Evolutionary conservation across 2,329 filamentous ascomycete genomes (phyloP), one percentile per base, ranked within the genome.

Genomic region (Verticillium albo-atrum): DNA sequence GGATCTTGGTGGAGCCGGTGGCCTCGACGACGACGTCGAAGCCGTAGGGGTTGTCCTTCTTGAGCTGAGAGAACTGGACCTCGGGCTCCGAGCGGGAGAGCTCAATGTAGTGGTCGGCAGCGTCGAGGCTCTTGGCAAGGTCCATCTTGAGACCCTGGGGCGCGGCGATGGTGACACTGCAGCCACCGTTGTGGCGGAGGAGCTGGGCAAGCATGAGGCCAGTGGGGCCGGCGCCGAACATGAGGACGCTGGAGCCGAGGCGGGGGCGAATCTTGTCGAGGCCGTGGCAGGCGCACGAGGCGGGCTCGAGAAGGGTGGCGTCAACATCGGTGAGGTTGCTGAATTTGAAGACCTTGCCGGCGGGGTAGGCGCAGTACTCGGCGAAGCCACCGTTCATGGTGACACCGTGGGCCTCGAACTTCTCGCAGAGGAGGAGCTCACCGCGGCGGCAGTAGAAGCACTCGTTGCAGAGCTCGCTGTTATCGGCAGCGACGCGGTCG

Each of bases 371-470:
- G 65, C 78, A 79, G 78, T 89, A 91, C 72, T 91, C 87, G 56
- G 88, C 89, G 67, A 91, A 91, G 30, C 88, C 88, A 66, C 88
- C 88, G 63, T 88, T 84, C 73, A 89, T 79, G 64, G 82, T 86
- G n/a, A 86, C 84, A 65, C 84, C 87, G 65, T 89, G 86, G 23
- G 85, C 86, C 65, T 85, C 81, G 72, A 89, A 87, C 65, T 88
- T 81, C 72, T 89, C 87, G 71, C 88, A 91, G 59, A 90, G 82
- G 54, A 90, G 75, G 30, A 84, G 79, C 69, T 90, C 81, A 57
- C 88, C 87, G 59, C 86, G 83, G 64, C 85, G 83, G 76, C 88
- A 91, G 77, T 90, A 89, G 79, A 89, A 89, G 76, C 88, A 91
- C 72, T 87, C 82, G 55, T 83, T 84, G 73, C 88, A 91, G 51